Evolutionary conservation across 2,329 filamentous ascomycete genomes (phyloP).

Genomic region (Chaetomium sp.): DNA sequence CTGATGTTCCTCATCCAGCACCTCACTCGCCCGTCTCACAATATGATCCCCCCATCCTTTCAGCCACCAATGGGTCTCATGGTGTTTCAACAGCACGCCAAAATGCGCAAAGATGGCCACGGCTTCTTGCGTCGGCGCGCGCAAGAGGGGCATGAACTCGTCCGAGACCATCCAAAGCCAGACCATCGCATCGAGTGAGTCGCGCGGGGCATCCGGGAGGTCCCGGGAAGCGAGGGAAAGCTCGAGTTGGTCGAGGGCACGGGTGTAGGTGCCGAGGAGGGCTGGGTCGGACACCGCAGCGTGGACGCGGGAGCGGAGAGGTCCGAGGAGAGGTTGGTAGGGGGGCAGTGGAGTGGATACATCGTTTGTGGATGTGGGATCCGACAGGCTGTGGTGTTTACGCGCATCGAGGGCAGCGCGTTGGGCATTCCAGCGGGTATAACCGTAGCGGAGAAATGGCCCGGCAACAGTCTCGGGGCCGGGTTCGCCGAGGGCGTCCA

Average conservation of each 20-base stretch:
- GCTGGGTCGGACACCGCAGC: slow-evolving; percentile 5
- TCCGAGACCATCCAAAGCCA: slow-evolving; percentile 34
- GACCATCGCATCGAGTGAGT: slow-evolving; percentile 34
- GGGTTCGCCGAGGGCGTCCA: slow-evolving; percentile 19
- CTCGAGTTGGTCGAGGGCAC: slow-evolving; percentile 31
- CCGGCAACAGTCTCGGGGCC: slow-evolving; percentile 16
- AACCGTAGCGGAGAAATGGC: slow-evolving; percentile 24
- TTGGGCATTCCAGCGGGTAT: slow-evolving; percentile 20
- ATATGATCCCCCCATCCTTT: slow-evolving; percentile 30
- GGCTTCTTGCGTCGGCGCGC: slow-evolving; percentile 25
- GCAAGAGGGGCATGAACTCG: slow-evolving; percentile 32
- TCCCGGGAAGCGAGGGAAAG: slow-evolving; percentile 20
- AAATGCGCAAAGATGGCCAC: slow-evolving; percentile 32
- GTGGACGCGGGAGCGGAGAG: slow-evolving; percentile 22
- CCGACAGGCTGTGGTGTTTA: neutral
- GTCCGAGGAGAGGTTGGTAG: slow-evolving; percentile 14
- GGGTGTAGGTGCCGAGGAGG: slow-evolving; percentile 25
- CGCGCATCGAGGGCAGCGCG: neutral
- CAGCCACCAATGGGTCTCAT: slow-evolving; percentile 33
- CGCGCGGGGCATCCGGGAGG: slow-evolving; percentile 21
- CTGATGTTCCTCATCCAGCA: slow-evolving; percentile 30
- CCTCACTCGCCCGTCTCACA: slow-evolving; percentile 25
- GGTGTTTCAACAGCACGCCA: slow-evolving; percentile 28
- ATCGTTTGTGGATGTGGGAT: neutral
- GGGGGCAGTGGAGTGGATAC: neutral